Percentiles rank a stretch among this genome's conserved stretches.
These are phyloP conservation scores for Sarcodon aspratus DNA, from an alignment of 768 basidiomycete genomes.

Conservation along the genomic window DNA sequence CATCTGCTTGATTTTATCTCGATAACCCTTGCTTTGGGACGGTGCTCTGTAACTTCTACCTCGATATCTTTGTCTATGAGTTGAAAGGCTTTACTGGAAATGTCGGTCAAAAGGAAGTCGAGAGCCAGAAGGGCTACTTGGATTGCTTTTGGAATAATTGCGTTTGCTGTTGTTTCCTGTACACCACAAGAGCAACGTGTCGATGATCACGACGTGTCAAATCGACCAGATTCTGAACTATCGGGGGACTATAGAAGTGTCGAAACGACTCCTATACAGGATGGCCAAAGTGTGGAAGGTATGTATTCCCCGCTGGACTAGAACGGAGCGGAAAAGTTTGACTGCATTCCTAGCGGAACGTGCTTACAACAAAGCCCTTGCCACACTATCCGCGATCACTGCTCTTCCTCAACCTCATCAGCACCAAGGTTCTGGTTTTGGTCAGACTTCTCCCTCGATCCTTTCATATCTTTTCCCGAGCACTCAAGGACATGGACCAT, in stretches of 20 bases:
- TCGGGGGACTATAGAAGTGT: no score
- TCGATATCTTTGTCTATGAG: no score
- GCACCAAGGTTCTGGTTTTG: conserved; percentile 32
- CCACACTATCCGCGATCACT: conserved; percentile 56
- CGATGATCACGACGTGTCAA: not conserved
- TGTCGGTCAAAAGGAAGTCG: not conserved
- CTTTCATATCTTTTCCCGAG: conserved; percentile 60
- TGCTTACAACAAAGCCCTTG: conserved; percentile 67
- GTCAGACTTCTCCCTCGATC: conserved; percentile 26
- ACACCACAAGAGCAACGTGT: not conserved
- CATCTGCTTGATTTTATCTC: no score
- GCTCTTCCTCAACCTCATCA: conserved; percentile 44
- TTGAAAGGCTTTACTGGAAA: no score
- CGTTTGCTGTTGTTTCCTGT: conserved; percentile 13
- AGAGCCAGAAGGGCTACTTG: conserved; percentile 15
- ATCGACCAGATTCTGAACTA: not conserved
- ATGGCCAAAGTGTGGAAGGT: no score
- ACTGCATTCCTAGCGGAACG: conserved; percentile 37
- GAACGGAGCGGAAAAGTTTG: not conserved
- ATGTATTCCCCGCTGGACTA: conserved; percentile 1
- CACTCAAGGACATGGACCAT: conserved; percentile 65
- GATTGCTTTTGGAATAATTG: conserved; percentile 18
- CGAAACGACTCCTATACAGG: no score
- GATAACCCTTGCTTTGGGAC: no score
- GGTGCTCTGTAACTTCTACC: no score